A percentile compares a stretch with the other conserved stretches of the same genome.
Conservation (phyloP, 495 filamentous ascomycete genomes). For the Aspergillus cristatus region DNA sequence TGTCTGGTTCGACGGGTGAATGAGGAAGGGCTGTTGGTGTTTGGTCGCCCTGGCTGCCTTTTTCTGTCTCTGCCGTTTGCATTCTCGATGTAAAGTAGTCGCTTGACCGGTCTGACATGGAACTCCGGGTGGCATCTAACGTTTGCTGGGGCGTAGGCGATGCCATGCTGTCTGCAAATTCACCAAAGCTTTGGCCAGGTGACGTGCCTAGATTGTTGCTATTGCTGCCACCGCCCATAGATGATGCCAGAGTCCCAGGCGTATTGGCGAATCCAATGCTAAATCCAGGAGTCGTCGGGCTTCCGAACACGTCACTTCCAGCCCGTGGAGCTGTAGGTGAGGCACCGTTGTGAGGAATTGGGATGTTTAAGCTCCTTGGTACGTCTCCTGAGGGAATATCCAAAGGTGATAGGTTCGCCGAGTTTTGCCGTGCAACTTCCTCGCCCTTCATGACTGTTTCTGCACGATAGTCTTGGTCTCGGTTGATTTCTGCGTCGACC, state of each 20-base stretch:
- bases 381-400: slow-evolving; percentile 46
- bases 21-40: slow-evolving; percentile 41
- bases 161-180: slow-evolving; percentile 11
- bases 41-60: slow-evolving; percentile 37
- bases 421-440: slow-evolving; percentile 43
- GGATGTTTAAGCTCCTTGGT: slow-evolving; percentile 39
- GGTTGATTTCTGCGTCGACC: slow-evolving; percentile 78
- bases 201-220: slow-evolving; percentile 27
- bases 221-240: slow-evolving; percentile 9
- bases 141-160: slow-evolving; percentile 21
- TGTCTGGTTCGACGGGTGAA: slow-evolving; percentile 58
- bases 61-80: slow-evolving; percentile 20
- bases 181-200: slow-evolving; percentile 27
- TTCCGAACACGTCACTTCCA: slow-evolving; percentile 46
- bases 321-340: slow-evolving; percentile 51
- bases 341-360: slow-evolving; percentile 35
- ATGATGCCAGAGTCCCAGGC: slow-evolving; percentile 33
- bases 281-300: slow-evolving; percentile 62
- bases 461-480: slow-evolving; percentile 65
- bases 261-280: slow-evolving; percentile 67
- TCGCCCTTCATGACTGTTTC: slow-evolving; percentile 52
- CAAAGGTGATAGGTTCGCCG: slow-evolving; percentile 57
- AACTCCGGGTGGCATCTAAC: slow-evolving; percentile 31
- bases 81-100: slow-evolving; percentile 58
- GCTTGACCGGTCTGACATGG: slow-evolving; percentile 39